phyloP scores from a whole-genome alignment of 2,329 filamentous ascomycete species.

The Penicillium expansum region DNA sequence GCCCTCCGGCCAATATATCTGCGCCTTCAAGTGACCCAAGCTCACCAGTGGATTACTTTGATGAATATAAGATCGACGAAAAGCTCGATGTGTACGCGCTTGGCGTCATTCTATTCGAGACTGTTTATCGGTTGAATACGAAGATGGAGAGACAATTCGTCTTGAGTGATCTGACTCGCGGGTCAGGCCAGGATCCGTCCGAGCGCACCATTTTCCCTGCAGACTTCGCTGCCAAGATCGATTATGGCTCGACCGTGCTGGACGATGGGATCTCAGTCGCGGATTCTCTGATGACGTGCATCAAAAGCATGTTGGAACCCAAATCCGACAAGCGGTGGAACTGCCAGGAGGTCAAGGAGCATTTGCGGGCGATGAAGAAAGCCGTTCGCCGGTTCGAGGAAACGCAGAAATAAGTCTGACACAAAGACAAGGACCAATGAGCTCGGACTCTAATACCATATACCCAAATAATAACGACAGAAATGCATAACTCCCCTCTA shows the following conservation, averaged over 20 bases:
- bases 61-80: slow-evolving; percentile 41
- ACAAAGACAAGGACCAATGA: not conserved
- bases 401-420: not conserved
- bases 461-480: slow-evolving; percentile 14
- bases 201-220: slow-evolving; percentile 32
- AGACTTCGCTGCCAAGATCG: slow-evolving; percentile 40
- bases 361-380: slow-evolving; percentile 32
- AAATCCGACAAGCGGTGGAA: slow-evolving; percentile 38
- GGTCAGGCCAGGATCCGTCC: slow-evolving; percentile 11
- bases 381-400: slow-evolving; percentile 17
- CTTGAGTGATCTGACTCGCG: slow-evolving; percentile 40
- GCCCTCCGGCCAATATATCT: slow-evolving; percentile 44
- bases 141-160: slow-evolving; percentile 49
- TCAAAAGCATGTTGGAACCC: slow-evolving; percentile 43
- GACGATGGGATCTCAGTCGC: slow-evolving; percentile 30
- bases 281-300: slow-evolving; percentile 37
- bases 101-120: slow-evolving; percentile 62
- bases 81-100: slow-evolving; percentile 62
- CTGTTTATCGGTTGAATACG: slow-evolving; percentile 55
- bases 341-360: slow-evolving; percentile 36
- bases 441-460: slow-evolving; percentile 3
- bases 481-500: slow-evolving; percentile 15
- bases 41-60: slow-evolving; percentile 5
- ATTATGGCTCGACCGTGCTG: slow-evolving; percentile 28
- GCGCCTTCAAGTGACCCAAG: not conserved